phyloP scores from a whole-genome alignment of 208 protist genomes.

The Angomonas ambiguus region DNA sequence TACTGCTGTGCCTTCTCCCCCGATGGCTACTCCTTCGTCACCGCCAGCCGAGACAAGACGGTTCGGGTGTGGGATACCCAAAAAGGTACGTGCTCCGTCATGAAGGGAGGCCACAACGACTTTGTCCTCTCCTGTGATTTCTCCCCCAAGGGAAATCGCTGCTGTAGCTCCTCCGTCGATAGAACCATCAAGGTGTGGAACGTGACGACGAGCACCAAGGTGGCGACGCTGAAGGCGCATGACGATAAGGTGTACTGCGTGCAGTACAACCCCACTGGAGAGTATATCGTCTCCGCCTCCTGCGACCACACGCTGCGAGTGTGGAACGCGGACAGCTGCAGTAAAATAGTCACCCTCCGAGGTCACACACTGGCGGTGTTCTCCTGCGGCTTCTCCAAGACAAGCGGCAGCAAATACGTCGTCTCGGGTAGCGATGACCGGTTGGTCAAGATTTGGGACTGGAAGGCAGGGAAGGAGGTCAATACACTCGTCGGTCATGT shows the following conservation, averaged over 20 bases:
- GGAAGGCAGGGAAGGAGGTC: conserved; percentile 53
- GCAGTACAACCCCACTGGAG: conserved; percentile 81
- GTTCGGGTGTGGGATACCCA: conserved; percentile 71
- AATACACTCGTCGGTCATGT: conserved; percentile 67
- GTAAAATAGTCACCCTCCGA: conserved; percentile 56
- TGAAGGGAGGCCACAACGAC: conserved; percentile 87
- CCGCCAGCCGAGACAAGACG: conserved; percentile 74
- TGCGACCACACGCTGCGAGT: conserved; percentile 77
- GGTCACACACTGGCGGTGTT: conserved; percentile 78
- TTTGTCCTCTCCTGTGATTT: conserved; percentile 87
- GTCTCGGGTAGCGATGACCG: conserved; percentile 79
- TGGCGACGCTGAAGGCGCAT: conserved; percentile 90
- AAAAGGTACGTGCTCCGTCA: conserved; percentile 50
- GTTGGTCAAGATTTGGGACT: conserved; percentile 86
- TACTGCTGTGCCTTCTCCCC: conserved; percentile 83
- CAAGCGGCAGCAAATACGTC: conserved; percentile 64
- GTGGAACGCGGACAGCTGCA: conserved; percentile 69
- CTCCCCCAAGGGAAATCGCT: conserved; percentile 78
- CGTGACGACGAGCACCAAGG: conserved; percentile 56
- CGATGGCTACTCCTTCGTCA: conserved; percentile 69
- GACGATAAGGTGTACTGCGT: conserved; percentile 92
- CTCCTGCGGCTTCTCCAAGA: conserved; percentile 79
- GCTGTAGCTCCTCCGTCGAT: conserved; percentile 73
- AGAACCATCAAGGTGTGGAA: conserved; percentile 81
- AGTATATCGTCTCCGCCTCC: conserved; percentile 82